Conservation (phyloP, 2,329 filamentous ascomycete genomes). For the Zopfia rhizophila region DNA sequence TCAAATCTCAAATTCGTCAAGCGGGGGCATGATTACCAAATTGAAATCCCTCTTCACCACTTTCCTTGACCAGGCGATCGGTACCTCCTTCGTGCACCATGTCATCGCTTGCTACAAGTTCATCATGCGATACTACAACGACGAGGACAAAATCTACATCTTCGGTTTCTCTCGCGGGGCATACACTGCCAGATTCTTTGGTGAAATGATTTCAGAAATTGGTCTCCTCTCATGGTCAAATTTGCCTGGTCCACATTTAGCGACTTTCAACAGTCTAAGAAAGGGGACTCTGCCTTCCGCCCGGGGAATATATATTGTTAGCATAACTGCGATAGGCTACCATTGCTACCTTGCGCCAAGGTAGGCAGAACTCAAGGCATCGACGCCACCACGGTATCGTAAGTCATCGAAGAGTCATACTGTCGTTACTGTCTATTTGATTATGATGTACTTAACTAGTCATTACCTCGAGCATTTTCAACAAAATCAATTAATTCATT, state of each 20-base stretch:
- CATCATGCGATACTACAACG: constrained; percentile 40
- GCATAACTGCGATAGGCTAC: no score
- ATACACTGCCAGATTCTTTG: constrained; percentile 43
- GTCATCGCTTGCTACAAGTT: constrained; percentile 37
- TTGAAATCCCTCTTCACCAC: no score
- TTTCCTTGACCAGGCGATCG: constrained; percentile 15
- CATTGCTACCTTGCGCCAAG: no score
- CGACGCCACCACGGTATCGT: no score
- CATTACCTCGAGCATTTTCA: no score
- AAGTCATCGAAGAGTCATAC: no score
- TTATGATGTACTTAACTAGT: no score
- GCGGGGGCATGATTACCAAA: background rate
- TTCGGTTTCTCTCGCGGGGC: constrained; percentile 43
- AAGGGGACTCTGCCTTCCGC: no score
- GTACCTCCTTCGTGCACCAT: constrained; percentile 16
- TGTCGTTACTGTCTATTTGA: no score
- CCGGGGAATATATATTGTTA: no score
- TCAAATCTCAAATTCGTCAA: background rate
- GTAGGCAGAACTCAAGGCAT: no score
- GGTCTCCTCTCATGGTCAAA: constrained; percentile 26
- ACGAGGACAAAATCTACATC: constrained; percentile 40
- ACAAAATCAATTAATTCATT: no score
- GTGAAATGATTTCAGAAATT: constrained; percentile 29
- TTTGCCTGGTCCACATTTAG: constrained; percentile 24
- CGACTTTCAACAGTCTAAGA: constrained; percentile 21